Percentiles rank a stretch among this genome's conserved stretches.
These are phyloP conservation scores for Phallus indusiatus DNA, from an alignment of 768 basidiomycete species.

Conservation along the genomic window DNA sequence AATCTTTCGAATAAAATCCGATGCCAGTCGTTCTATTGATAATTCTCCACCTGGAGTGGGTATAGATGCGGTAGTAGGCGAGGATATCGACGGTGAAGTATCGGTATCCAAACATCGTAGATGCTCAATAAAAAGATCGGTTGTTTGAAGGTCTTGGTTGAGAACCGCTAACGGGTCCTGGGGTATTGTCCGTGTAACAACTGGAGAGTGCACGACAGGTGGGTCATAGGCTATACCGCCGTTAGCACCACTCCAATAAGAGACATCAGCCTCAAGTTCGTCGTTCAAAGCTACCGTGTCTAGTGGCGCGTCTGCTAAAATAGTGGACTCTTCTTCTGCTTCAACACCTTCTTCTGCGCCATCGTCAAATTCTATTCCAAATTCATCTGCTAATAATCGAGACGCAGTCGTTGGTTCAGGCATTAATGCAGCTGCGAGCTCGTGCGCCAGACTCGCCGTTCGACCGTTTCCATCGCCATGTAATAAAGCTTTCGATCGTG, in stretches of 20 bases:
- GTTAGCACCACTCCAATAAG: constrained; percentile 14
- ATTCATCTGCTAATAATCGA: constrained; percentile 75
- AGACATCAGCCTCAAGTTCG: background rate
- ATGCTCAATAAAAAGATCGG: constrained; percentile 66
- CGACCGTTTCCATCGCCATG: background rate
- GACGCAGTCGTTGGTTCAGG: constrained; percentile 76
- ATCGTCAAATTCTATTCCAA: constrained; percentile 75
- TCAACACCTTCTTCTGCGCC: constrained; percentile 71
- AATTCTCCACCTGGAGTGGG: constrained; percentile 20
- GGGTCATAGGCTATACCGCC: constrained; percentile 17
- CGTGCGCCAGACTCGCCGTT: constrained; percentile 52
- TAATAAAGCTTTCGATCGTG: constrained; percentile 6
- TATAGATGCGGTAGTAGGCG: constrained; percentile 26
- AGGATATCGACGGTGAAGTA: constrained; percentile 20
- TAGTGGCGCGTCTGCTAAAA: background rate
- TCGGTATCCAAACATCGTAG: constrained; percentile 62
- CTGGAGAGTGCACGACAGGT: constrained; percentile 28
- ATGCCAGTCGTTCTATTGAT: constrained; percentile 57
- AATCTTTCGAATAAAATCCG: constrained; percentile 66
- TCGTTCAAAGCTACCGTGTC: constrained; percentile 4
- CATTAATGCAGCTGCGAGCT: constrained; percentile 79
- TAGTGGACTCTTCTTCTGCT: constrained; percentile 31
- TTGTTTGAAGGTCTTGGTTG: constrained; percentile 64
- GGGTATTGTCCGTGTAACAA: constrained; percentile 21
- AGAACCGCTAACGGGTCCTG: constrained; percentile 66